Evolutionary conservation across 176 grass and related monocot species (phyloP), one percentile per base, ranked within the genome.

Genomic region (Phragmites australis): DNA sequence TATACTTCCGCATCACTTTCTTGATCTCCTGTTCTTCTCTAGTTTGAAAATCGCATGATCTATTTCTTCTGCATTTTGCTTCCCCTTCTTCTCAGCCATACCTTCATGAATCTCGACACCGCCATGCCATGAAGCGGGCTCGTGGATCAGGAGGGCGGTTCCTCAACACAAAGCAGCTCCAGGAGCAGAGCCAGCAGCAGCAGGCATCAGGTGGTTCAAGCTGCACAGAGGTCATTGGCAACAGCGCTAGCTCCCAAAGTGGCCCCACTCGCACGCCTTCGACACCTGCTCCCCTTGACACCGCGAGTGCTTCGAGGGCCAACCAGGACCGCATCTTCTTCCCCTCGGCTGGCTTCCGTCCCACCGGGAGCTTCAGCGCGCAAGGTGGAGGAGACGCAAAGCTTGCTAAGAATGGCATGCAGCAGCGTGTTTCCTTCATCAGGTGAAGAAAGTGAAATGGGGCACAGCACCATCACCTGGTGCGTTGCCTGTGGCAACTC

Each of bases 71-170:
- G 26, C 68, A 80, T 80, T 80, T 65, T 6, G 31, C 21, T 45
- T 27, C 72, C 44, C 22, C 68, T 81, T 32, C 39, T 53, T 86
- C 34, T 57, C 90, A 99, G 97, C 97, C 97, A 74, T 99, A 99
- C 71, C 97, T 99, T 73, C 97, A 99, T 47, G 97, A 99, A 65
- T 99, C 97, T 79, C 93, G 97, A 15, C 97, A 99, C 68, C 86
- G 81, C 12, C 97, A 99, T 32, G 97, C 97, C 56, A 93, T 99
- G 93, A 96, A 99, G 55, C 80, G 97, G 72, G 93, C 84, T 60
- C 89, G 97, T 66, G 97, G 97, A 86, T 91, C 88, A 17, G 93
- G 97, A 58, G 97, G 97, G 48, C 81, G 93, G 18, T 99, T 99
- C 88, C 90, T 99, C 37, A 99, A 99, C 79, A 90, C 81, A 57